These are phyloP conservation scores for Eruca vesicaria DNA, from an alignment of 441 rosid genomes.

Conservation along the genomic window DNA sequence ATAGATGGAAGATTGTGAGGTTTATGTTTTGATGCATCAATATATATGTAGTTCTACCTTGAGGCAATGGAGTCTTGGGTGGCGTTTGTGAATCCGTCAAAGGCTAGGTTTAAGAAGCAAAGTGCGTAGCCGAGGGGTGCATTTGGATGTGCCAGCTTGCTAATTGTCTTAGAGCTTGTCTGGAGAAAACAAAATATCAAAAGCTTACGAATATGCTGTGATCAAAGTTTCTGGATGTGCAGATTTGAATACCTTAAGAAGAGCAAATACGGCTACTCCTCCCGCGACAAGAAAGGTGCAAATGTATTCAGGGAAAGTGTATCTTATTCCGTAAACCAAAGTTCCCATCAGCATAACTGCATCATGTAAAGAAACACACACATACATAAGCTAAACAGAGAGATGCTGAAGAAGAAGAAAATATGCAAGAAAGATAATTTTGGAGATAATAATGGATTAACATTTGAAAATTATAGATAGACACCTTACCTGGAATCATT, in stretches of 20 bases:
- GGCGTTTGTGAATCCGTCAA: constrained; percentile 98
- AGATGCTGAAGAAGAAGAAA: too few relatives aligned
- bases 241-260: constrained; percentile 62
- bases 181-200: constrained; percentile 30
- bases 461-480: neutral
- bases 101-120: constrained; percentile 88
- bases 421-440: too few relatives aligned
- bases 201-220: neutral
- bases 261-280: constrained; percentile 87
- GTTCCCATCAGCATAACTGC: constrained; percentile 96
- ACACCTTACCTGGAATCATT: constrained; percentile 85
- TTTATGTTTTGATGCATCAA: neutral
- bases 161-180: constrained; percentile 91
- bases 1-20: neutral
- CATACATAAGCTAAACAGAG: too few relatives aligned
- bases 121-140: constrained; percentile 93
- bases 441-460: neutral
- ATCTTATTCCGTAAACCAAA: constrained; percentile 81
- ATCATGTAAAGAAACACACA: neutral
- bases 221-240: neutral
- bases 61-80: constrained; percentile 86
- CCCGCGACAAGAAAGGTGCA: constrained; percentile 91
- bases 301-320: constrained; percentile 75
- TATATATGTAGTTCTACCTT: constrained; percentile 54
- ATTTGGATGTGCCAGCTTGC: constrained; percentile 92